A percentile compares a stretch with the other conserved stretches of the same genome.
Evolutionary conservation across 306 rosid species (phyloP).

Genomic region (Begonia fuchsioides): DNA sequence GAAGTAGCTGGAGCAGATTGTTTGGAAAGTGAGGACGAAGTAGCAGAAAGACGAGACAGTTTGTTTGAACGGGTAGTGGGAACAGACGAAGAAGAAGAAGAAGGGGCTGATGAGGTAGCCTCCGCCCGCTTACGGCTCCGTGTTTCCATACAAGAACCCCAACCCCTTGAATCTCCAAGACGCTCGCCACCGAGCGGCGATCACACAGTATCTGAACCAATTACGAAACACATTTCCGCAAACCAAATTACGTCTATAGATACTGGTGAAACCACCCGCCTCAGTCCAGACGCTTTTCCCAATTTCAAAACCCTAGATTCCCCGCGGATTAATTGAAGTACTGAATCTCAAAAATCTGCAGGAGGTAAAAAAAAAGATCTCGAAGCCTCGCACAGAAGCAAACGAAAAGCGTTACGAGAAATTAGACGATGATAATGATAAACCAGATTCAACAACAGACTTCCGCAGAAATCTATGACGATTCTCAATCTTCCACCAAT

Average conservation of each 20-base stretch:
- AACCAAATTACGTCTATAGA: background rate
- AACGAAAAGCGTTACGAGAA: no score
- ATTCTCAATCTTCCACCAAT: no score
- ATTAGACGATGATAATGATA: no score
- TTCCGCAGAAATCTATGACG: no score
- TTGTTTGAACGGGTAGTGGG: constrained; percentile 70
- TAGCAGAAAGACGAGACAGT: constrained; percentile 53
- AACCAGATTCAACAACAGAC: no score
- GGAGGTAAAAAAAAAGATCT: no score
- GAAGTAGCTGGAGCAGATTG: constrained; percentile 7
- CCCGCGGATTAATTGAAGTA: background rate
- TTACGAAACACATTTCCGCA: constrained; percentile 17
- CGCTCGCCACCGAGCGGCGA: constrained; percentile 82
- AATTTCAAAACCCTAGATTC: constrained; percentile 1
- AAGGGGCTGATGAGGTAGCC: constrained; percentile 99
- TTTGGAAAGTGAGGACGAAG: constrained; percentile 17
- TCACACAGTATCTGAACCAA: constrained; percentile 32
- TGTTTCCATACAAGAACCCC: constrained; percentile 99
- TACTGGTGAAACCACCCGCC: background rate
- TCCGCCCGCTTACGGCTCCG: constrained; percentile 99
- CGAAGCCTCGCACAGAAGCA: no score
- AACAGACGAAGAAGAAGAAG: constrained; percentile 71
- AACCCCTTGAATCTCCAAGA: constrained; percentile 56
- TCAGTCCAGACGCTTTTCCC: background rate
- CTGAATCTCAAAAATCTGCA: background rate